A percentile compares a stretch with the other conserved stretches of the same genome.
Conservation (phyloP, 345 rosid species). For the Corymbia maculata region DNA sequence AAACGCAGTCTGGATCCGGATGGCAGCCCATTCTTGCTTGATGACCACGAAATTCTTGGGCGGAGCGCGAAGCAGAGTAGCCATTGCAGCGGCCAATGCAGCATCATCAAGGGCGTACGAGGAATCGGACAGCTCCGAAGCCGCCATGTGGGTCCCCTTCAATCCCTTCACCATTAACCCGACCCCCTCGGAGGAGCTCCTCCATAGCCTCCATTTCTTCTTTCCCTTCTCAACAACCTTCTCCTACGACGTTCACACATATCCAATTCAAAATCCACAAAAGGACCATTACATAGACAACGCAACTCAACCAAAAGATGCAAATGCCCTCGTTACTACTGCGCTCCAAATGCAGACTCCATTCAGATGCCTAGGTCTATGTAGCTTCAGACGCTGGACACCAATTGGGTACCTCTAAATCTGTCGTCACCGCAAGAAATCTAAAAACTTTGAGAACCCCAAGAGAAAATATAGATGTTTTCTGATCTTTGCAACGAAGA, state of each 20-base stretch:
- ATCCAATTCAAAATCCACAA: background rate
- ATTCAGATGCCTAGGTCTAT: background rate
- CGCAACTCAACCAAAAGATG: background rate
- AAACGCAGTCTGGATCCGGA: slow-evolving; percentile 79
- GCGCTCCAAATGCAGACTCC: background rate
- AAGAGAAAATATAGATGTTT: background rate
- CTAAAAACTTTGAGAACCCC: background rate
- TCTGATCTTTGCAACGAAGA: background rate
- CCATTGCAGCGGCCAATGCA: slow-evolving; percentile 52
- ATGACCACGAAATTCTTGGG: slow-evolving; percentile 62
- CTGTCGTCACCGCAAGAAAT: background rate
- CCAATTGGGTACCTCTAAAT: background rate
- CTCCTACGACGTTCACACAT: slow-evolving; percentile 17
- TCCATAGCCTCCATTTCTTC: slow-evolving; percentile 92
- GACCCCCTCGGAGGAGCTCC: slow-evolving; percentile 70
- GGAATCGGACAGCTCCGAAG: slow-evolving; percentile 43
- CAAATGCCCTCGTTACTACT: background rate
- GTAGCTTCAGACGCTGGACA: background rate
- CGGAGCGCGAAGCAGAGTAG: slow-evolving; percentile 65
- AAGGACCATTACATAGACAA: background rate
- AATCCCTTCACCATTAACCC: slow-evolving; percentile 30
- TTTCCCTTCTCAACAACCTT: slow-evolving; percentile 37
- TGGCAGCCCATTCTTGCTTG: slow-evolving; percentile 84
- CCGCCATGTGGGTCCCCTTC: slow-evolving; percentile 30
- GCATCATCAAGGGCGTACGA: slow-evolving; percentile 30